Percentiles rank a stretch among this genome's conserved stretches.
These are phyloP conservation scores for Purshia tridentata DNA, from an alignment of 306 rosid species.

Conservation along the genomic window DNA sequence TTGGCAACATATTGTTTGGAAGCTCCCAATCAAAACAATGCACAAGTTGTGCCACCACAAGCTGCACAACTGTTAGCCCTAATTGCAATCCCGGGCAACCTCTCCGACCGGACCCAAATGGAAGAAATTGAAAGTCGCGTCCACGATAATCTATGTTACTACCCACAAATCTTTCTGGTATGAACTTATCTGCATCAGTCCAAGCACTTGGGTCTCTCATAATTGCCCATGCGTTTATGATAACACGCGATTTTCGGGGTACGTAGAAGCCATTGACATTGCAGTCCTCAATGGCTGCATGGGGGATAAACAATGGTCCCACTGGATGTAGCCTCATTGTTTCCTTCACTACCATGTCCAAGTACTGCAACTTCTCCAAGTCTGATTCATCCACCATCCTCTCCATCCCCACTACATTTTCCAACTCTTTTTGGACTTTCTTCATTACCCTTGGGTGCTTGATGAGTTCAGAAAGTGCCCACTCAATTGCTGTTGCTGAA, in stretches of 20 bases:
- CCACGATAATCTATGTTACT: constrained; percentile 30
- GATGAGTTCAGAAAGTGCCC: constrained; percentile 53
- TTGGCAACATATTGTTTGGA: constrained; percentile 27
- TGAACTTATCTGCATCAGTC: constrained; percentile 33
- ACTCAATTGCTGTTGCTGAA: constrained; percentile 50
- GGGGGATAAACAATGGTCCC: constrained; percentile 59
- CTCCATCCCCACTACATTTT: constrained; percentile 50
- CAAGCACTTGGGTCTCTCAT: constrained; percentile 36
- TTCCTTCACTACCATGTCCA: constrained; percentile 60
- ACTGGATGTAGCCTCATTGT: constrained; percentile 58
- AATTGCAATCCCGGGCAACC: constrained; percentile 37
- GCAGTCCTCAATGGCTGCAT: constrained; percentile 50
- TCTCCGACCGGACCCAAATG: constrained; percentile 43
- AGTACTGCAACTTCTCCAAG: constrained; percentile 39
- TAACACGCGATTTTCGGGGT: constrained; percentile 36
- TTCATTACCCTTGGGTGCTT: constrained; percentile 55
- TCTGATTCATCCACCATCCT: constrained; percentile 62
- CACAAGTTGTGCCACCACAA: constrained; percentile 38
- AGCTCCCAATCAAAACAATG: constrained; percentile 45
- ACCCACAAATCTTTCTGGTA: constrained; percentile 32
- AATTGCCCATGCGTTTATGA: constrained; percentile 33
- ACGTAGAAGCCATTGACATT: constrained; percentile 44
- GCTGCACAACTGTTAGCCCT: constrained; percentile 24
- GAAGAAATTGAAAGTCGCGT: constrained; percentile 34
- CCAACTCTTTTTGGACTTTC: constrained; percentile 53